Evolutionary conservation across 208 protist genomes (phyloP), one percentile per base, ranked within the genome.

Genomic region (Crithidia sp.): DNA sequence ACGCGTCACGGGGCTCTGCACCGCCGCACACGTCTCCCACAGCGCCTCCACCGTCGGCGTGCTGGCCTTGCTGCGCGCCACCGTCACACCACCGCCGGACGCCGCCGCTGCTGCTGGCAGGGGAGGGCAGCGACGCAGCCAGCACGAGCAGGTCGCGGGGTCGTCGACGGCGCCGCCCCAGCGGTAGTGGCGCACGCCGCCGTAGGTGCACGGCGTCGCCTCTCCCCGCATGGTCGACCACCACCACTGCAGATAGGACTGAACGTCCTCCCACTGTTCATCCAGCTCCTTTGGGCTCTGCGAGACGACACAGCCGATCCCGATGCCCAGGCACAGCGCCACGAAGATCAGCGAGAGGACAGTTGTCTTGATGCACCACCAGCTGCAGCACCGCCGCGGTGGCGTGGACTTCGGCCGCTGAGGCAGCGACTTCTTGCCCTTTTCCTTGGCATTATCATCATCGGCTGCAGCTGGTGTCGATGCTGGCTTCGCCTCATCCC

Each of bases 251-350:
- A 47, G 56, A 54, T 69, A 71, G 36, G 63, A 70, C 50, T 66
- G 40, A 74, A 79, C 50, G n/a, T 84, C 79, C 14, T 73, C 67
- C 64, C 75, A 75, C 71, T 81, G 76, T 44, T 80, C 79, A 16
- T 71, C 71, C 8, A 76, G 16, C 5, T 77, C 66, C 40, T 80
- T 77, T 8, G 73, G 68, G 47, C 62, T 76, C 3, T 28, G 39
- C 7, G 69, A 66, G 28, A 69, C 62, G 28, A 47, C 39, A 49
- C 60, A 56, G 61, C 71, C 64, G 12, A 69, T 14, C 6, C 13
- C 14, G 54, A 76, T 36, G 53, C 69, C 55, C 28, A 75, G 36
- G 52, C 49, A 71, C 7, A 71, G 41, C 12, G 80, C 58, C 4
- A 71, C 64, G 2, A 82, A 57, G 5, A 71, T 43, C 4, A 56